Evolutionary conservation across 1,139 yeast species (phyloP).

Genomic region (Yarrowia galli): DNA sequence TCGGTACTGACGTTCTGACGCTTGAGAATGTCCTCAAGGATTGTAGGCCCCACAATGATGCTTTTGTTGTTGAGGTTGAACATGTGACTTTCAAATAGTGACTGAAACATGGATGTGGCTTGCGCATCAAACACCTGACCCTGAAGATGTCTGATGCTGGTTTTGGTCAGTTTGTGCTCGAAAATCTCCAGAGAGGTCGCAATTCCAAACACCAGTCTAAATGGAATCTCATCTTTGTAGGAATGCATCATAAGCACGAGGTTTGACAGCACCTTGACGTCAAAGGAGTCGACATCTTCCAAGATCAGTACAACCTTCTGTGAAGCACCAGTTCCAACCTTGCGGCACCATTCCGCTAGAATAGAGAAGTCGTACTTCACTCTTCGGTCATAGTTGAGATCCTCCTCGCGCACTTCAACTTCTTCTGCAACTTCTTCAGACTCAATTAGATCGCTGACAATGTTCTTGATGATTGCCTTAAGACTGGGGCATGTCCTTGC

Average conservation of each 20-base stretch:
- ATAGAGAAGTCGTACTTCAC: conserved; percentile 62
- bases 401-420: conserved; percentile 39
- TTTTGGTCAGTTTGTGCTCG: conserved; percentile 54
- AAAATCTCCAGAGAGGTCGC: conserved; percentile 59
- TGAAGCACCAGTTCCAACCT: conserved; percentile 41
- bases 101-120: conserved; percentile 43
- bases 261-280: conserved; percentile 59
- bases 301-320: conserved; percentile 54
- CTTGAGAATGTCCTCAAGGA: conserved; percentile 43
- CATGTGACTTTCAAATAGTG: conserved; percentile 43
- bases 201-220: conserved; percentile 62
- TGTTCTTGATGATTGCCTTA: conserved; percentile 51
- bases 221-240: conserved; percentile 51
- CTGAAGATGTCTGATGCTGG: conserved; percentile 45
- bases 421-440: conserved; percentile 41
- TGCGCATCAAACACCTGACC: conserved; percentile 46
- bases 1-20: conserved; percentile 48
- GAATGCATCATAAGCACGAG: conserved; percentile 58
- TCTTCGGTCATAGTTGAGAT: conserved; percentile 50
- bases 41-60: conserved; percentile 47
- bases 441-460: conserved; percentile 49
- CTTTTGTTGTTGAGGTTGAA: conserved; percentile 41
- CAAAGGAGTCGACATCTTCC: conserved; percentile 72
- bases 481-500: conserved; percentile 51
- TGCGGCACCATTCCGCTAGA: conserved; percentile 57